Percentiles rank a stretch among this genome's conserved stretches.
Evolutionary conservation across 1,284 basidiomycete genomes (phyloP).

Genomic region (Bjerkandera adusta): DNA sequence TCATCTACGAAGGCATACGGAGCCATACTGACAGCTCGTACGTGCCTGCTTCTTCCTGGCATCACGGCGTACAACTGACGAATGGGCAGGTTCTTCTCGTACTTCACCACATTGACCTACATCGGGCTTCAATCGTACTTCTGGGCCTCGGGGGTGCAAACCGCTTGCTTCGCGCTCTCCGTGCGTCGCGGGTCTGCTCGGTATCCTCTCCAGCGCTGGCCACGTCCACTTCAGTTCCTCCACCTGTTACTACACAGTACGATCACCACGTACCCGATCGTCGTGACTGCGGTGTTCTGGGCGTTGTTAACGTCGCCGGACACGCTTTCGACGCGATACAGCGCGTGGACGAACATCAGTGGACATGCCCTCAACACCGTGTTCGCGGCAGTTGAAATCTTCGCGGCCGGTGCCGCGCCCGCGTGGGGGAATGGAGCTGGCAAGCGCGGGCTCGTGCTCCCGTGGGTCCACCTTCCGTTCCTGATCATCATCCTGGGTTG

Average conservation of each 20-base stretch:
- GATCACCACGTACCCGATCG: constrained; percentile 57
- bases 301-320: constrained; percentile 42
- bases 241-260: constrained; percentile 56
- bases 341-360: constrained; percentile 58
- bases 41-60: constrained; percentile 8
- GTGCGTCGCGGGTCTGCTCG: constrained; percentile 18
- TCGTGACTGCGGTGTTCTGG: constrained; percentile 73
- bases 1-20: constrained; percentile 38
- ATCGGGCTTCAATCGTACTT: constrained; percentile 63
- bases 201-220: constrained; percentile 63
- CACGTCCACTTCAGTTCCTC: constrained; percentile 49
- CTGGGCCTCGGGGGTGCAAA: constrained; percentile 57
- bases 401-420: constrained; percentile 50
- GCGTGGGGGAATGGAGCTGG: not conserved
- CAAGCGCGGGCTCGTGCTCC: constrained; percentile 1
- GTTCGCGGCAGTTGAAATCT: constrained; percentile 58
- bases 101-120: constrained; percentile 63
- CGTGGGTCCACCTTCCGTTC: constrained; percentile 20
- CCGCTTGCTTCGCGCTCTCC: constrained; percentile 40
- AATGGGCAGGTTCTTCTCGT: constrained; percentile 53
- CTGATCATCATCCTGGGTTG: constrained; percentile 47
- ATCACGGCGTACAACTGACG: not conserved
- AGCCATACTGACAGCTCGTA: constrained; percentile 26
- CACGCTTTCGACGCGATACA: constrained; percentile 40
- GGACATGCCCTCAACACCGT: constrained; percentile 59